Percentiles rank a stretch among this genome's conserved stretches.
These are phyloP conservation scores for Bocquillonia castaneifolia DNA, from an alignment of 441 rosid species.

Conservation along the genomic window DNA sequence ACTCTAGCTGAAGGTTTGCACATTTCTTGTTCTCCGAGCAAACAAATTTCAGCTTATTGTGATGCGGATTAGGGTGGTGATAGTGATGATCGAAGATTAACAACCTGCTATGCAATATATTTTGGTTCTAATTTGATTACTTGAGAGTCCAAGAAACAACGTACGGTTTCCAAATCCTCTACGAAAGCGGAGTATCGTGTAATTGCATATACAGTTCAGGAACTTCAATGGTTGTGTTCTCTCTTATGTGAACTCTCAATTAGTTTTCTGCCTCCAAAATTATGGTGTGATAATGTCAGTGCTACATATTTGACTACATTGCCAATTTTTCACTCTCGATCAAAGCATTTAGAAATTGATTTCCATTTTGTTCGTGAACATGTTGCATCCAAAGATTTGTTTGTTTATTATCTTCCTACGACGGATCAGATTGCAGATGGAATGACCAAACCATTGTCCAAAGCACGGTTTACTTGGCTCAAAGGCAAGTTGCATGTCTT, in stretches of 20 bases:
- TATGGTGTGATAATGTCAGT: not conserved
- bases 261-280: not conserved
- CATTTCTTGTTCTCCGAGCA: not conserved
- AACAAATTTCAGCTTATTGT: not conserved
- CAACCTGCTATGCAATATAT: too few relatives aligned
- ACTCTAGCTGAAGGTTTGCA: not conserved
- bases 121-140: too few relatives aligned
- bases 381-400: not conserved
- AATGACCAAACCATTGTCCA: too few relatives aligned
- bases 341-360: not conserved
- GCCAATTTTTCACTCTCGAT: not conserved
- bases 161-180: not conserved
- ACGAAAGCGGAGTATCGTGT: not conserved
- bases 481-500: too few relatives aligned
- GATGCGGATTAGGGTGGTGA: not conserved
- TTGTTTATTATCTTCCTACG: not conserved
- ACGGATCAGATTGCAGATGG: too few relatives aligned
- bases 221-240: not conserved
- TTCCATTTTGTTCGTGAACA: not conserved
- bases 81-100: too few relatives aligned
- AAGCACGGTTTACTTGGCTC: too few relatives aligned
- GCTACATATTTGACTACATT: not conserved
- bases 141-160: not conserved
- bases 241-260: not conserved
- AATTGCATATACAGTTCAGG: not conserved